Conservation (phyloP, 768 basidiomycete species). For the Ephemerocybe angulata region DNA sequence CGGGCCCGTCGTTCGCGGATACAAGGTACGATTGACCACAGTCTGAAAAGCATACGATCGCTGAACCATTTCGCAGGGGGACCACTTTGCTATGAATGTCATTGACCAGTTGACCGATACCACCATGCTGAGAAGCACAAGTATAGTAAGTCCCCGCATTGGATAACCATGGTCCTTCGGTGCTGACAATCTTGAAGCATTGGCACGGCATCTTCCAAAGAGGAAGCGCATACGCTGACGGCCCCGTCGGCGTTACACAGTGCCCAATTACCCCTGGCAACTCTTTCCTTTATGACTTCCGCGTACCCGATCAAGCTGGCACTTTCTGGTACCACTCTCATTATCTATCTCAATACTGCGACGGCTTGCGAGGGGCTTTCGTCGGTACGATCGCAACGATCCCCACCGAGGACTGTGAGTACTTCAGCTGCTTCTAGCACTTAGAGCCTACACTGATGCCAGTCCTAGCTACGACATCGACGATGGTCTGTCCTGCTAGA, state of each 20-base stretch:
- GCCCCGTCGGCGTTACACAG: slow-evolving; percentile 35
- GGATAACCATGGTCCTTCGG: neutral
- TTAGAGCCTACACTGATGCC: neutral
- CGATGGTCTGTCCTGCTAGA: slow-evolving; percentile 30
- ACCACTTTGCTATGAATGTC: slow-evolving; percentile 44
- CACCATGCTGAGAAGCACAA: slow-evolving; percentile 45
- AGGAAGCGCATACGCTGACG: slow-evolving; percentile 37
- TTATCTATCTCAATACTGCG: slow-evolving; percentile 39
- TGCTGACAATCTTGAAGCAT: slow-evolving; percentile 32
- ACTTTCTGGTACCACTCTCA: slow-evolving; percentile 41
- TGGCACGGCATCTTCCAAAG: slow-evolving; percentile 41
- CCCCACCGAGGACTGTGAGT: slow-evolving; percentile 21
- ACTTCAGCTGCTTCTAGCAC: neutral
- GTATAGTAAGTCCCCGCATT: slow-evolving; percentile 35
- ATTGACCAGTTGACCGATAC: slow-evolving; percentile 41
- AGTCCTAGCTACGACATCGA: slow-evolving; percentile 20
- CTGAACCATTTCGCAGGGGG: slow-evolving; percentile 31
- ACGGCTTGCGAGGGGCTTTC: slow-evolving; percentile 41
- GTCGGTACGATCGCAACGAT: slow-evolving; percentile 26
- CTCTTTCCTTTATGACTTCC: slow-evolving; percentile 38
- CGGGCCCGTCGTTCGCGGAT: slow-evolving; percentile 22
- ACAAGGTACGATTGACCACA: slow-evolving; percentile 16
- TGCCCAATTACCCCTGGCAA: slow-evolving; percentile 39
- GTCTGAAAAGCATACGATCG: neutral
- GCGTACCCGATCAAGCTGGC: slow-evolving; percentile 34